Conservation (phyloP, 2,329 filamentous ascomycete species). For the Ophiostoma ips region DNA sequence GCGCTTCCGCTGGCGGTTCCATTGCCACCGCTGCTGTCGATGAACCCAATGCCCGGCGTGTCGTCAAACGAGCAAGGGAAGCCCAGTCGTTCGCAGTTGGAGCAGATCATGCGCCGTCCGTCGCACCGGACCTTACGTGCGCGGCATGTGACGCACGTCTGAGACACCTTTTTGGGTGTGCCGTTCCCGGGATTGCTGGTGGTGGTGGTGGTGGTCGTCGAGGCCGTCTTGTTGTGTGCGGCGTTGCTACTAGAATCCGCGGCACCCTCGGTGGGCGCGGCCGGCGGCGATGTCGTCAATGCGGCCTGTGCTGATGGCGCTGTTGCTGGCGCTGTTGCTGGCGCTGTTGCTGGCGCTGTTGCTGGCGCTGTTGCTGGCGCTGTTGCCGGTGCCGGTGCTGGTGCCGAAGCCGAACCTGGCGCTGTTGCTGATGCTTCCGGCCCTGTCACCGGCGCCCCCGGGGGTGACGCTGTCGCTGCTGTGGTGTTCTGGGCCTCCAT, state of each 20-base stretch:
- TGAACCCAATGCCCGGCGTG: constrained; percentile 14
- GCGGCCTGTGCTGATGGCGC: not conserved
- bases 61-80: constrained; percentile 45
- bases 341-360: not conserved
- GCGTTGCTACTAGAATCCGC: not conserved
- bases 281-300: not conserved
- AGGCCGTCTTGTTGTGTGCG: not conserved
- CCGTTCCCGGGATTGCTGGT: not conserved
- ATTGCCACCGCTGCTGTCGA: constrained; percentile 28
- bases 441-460: not conserved
- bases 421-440: not conserved
- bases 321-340: not conserved
- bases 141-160: constrained; percentile 40
- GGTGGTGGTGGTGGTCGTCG: not conserved
- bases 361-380: too few species aligned
- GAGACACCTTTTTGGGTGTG: constrained; percentile 25
- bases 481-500: constrained; percentile 1
- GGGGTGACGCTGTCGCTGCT: constrained; percentile 1
- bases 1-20: constrained; percentile 14
- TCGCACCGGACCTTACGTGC: constrained; percentile 46
- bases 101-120: constrained; percentile 37
- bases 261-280: not conserved
- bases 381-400: not conserved
- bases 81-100: constrained; percentile 44
- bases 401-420: not conserved